Evolutionary conservation across 1,284 basidiomycete genomes (phyloP), one percentile per base, ranked within the genome.

Genomic region (Cutaneotrichosporon mucoides): DNA sequence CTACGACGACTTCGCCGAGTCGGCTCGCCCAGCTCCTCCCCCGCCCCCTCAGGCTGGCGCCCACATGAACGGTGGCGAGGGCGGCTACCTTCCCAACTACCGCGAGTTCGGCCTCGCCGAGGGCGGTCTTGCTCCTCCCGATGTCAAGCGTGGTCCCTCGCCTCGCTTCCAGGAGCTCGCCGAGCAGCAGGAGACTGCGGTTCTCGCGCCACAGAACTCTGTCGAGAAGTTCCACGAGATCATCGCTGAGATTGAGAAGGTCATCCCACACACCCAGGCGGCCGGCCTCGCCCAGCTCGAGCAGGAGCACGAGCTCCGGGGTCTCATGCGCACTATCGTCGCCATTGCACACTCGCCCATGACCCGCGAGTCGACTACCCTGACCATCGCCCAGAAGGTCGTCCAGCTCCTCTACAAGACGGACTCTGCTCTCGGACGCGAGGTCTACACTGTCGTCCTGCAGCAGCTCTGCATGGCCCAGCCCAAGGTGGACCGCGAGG

Each of bases 401-500:
- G 78, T 79, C 1, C 78, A 79, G 68, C 67, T 79, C 7, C 68
- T 97, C 58, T 96, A 92, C 81, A 92, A 93, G 81, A 89, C 89
- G 6, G 81, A 84, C 2, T 85, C 86, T 3, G 86, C 88, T 60
- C 82, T 97, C 48, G 92, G 89, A 0, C 85, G 94, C 54, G 92
- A 96, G 73, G 87, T 95, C 33, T 98, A 93, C 76, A 91, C 92
- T 38, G 85, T 87, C 41, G 80, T 99, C 51, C 81, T 99, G 24
- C 90, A 95, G 66, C 87, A 90, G 63, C 82, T 99, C 24, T 99
- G 96, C 78, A 86, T 88, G 64, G 81, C 87, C 35, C 95, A 92
- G 64, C 86, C 90, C 68, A 92, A 96, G 70, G 94, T 97, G 47
- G 91, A 90, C 16, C 92, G 92, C 78, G 96, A 99, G 79, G 96